phyloP scores from a whole-genome alignment of 257 asterid genomes.

The Datura wrightii region DNA sequence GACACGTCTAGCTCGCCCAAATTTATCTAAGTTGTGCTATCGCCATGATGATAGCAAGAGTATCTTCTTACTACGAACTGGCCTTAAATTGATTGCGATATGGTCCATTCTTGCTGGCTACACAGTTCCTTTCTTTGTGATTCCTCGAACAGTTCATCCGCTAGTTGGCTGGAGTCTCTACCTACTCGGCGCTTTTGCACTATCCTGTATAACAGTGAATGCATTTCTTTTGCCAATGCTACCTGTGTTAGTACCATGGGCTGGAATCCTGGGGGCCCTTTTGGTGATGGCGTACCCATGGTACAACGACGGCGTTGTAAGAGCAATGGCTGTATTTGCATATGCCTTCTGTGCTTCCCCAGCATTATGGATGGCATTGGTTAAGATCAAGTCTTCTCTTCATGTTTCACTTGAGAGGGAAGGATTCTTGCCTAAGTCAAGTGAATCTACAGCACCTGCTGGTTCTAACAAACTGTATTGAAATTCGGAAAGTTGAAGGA shows the following conservation, averaged over 20 bases:
- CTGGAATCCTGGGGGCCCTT: slow-evolving; percentile 60
- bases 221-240: slow-evolving; percentile 61
- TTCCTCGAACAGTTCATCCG: slow-evolving; percentile 72
- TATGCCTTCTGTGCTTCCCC: slow-evolving; percentile 74
- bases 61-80: slow-evolving; percentile 47
- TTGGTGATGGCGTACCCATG: slow-evolving; percentile 74
- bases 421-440: slow-evolving; percentile 59
- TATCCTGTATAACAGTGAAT: slow-evolving; percentile 51
- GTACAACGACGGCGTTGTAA: slow-evolving; percentile 62
- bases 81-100: slow-evolving; percentile 62
- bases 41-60: slow-evolving; percentile 62
- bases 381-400: slow-evolving; percentile 55
- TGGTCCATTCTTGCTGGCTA: slow-evolving; percentile 70
- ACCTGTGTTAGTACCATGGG: slow-evolving; percentile 60
- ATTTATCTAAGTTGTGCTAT: slow-evolving; percentile 58
- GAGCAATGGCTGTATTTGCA: slow-evolving; percentile 65
- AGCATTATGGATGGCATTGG: slow-evolving; percentile 48
- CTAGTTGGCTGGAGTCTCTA: slow-evolving; percentile 73
- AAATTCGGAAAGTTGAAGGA: slow-evolving; percentile 6
- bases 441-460: slow-evolving; percentile 50
- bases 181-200: slow-evolving; percentile 60
- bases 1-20: slow-evolving; percentile 69
- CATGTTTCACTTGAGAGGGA: slow-evolving; percentile 64
- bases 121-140: slow-evolving; percentile 53
- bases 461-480: slow-evolving; percentile 63